These are phyloP conservation scores for Amphicarpaea edgeworthii DNA, from an alignment of 306 rosid genomes.

Conservation along the genomic window DNA sequence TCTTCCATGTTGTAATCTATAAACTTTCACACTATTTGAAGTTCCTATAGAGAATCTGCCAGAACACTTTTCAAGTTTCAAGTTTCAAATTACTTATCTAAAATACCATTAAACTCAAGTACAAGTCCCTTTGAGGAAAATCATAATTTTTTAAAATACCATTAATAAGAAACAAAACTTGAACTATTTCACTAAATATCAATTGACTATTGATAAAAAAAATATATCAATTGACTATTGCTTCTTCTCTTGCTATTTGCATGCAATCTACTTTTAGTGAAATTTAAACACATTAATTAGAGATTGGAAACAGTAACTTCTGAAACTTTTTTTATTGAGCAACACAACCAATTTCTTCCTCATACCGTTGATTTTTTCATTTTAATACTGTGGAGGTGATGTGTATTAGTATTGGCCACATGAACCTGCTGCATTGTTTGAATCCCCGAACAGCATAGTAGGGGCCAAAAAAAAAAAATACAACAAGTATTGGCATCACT, in stretches of 20 bases:
- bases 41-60: neutral
- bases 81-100: neutral
- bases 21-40: neutral
- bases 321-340: neutral
- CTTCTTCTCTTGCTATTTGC: neutral
- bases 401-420: neutral
- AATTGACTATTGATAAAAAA: constrained; percentile 23
- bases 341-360: constrained; percentile 6
- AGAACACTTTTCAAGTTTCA: neutral
- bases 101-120: neutral
- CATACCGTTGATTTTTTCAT: neutral
- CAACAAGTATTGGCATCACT: neutral
- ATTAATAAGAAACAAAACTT: neutral
- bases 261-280: neutral
- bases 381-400: neutral
- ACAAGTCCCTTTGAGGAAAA: constrained; percentile 10
- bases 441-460: neutral
- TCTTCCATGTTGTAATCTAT: neutral
- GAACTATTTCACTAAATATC: neutral
- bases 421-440: neutral
- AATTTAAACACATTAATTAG: neutral
- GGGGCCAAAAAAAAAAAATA: neutral
- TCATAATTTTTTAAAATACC: neutral
- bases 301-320: neutral
- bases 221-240: constrained; percentile 15